These are phyloP conservation scores for Canna indica DNA, from an alignment of 176 grass and related monocot genomes.

Conservation along the genomic window DNA sequence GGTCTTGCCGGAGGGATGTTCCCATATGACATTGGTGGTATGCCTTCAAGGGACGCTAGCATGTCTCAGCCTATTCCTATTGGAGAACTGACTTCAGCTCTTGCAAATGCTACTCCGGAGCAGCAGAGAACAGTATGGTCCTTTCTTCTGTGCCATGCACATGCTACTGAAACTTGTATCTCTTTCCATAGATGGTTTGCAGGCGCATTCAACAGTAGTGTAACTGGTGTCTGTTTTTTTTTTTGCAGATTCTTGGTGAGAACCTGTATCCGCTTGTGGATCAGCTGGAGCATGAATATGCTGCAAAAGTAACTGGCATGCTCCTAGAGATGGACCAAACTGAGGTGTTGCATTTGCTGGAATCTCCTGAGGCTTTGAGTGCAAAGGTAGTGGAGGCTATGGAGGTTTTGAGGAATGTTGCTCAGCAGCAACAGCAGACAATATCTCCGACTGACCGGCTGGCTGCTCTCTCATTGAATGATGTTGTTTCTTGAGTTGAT, in stretches of 20 bases:
- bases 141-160: too few relatives aligned
- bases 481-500: slow-evolving; percentile 45
- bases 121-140: slow-evolving; percentile 75
- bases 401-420: slow-evolving; percentile 51
- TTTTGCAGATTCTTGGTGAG: slow-evolving; percentile 74
- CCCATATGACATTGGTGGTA: slow-evolving; percentile 51
- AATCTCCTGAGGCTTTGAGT: slow-evolving; percentile 78
- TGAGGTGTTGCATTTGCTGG: slow-evolving; percentile 79
- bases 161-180: too few relatives aligned
- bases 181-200: too few relatives aligned
- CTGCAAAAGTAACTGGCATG: slow-evolving; percentile 93
- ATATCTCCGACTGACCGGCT: slow-evolving; percentile 46
- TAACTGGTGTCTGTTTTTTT: too few relatives aligned
- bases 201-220: too few relatives aligned
- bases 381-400: slow-evolving; percentile 89
- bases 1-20: slow-evolving; percentile 55
- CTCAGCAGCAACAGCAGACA: slow-evolving; percentile 38
- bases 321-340: slow-evolving; percentile 97
- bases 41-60: slow-evolving; percentile 41
- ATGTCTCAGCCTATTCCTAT: slow-evolving; percentile 55
- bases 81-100: slow-evolving; percentile 39
- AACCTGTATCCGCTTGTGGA: slow-evolving; percentile 87
- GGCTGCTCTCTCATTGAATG: slow-evolving; percentile 53
- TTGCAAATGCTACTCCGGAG: slow-evolving; percentile 60
- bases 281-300: slow-evolving; percentile 74